Evolutionary conservation across 2,329 filamentous ascomycete species (phyloP), one percentile per base, ranked within the genome.

Genomic region (Sporothrix inflata): DNA sequence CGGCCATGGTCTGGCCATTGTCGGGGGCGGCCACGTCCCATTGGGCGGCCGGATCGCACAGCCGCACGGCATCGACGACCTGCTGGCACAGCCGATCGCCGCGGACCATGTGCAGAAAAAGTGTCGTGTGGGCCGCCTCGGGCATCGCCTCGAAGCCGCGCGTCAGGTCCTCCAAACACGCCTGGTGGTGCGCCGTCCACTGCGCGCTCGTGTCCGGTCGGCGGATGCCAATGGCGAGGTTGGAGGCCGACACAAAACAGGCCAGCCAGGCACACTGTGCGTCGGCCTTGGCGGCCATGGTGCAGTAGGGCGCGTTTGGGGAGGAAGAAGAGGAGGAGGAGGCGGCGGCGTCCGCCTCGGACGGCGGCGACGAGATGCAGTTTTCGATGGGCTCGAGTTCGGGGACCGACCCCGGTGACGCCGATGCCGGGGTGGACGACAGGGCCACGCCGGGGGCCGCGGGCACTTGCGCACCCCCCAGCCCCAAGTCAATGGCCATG

Each of bases 1-100:
- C 14, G 24, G 51, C 47, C 16, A 53, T 24, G 3, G 47, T 24
- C 16, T 27, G 60, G n/a, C 21, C 30, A 12, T 21, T 34, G n/a
- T 71, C 47, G n/a, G 38, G n/a, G 1, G 47, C 9, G 8, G 57
- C 14, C 6, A 71, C n/a, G 21, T 71, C 57, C 69, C 69, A 71
- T 4, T n/a, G 12, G 21, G 27, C 40, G 2, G 12, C 38, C 1
- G 69, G 57, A 1, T 66, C 57, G 21, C 60, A 65, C 4, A 71
- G 69, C 4, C 65, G 21, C 14, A 71, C 60, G 0, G 60, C 47
- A 3, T 21, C n/a, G 3, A 38, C 34, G 3, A 66, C 34, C 30
- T 53, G 30, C 11, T 71, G 34, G 21, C 69, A 71, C 8, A 71
- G 69, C n/a, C 57, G 21, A 8, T 71, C 69, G 57, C 69, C 60